phyloP scores from a whole-genome alignment of 371 early-diverging fungal species.

The Batrachochytrium dendrobatidis region DNA sequence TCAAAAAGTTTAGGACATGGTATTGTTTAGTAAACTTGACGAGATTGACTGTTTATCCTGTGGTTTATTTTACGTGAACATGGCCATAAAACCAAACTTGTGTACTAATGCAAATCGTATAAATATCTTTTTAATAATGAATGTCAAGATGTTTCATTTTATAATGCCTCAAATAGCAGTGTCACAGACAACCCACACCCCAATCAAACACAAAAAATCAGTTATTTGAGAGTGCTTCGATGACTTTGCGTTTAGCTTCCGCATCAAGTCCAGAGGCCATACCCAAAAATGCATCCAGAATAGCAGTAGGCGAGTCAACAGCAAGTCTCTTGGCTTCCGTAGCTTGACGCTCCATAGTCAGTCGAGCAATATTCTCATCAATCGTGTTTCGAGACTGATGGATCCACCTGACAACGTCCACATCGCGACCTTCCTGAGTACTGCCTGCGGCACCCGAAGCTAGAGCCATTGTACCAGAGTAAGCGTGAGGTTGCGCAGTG shows the following conservation, averaged over 20 bases:
- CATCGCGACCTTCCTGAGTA: conserved; percentile 14
- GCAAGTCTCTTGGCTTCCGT: conserved; percentile 1
- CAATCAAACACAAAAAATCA: neutral
- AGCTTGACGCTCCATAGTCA: neutral
- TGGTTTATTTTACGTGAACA: too few species aligned
- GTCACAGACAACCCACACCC: too few species aligned
- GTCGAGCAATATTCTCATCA: conserved; percentile 21
- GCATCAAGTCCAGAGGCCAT: neutral
- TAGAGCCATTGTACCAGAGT: neutral
- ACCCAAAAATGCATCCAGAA: neutral
- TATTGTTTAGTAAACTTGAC: too few species aligned
- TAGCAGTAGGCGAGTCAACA: neutral
- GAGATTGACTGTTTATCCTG: too few species aligned
- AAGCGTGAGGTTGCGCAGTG: neutral
- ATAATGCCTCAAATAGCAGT: too few species aligned
- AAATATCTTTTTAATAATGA: too few species aligned
- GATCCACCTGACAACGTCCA: conserved; percentile 40
- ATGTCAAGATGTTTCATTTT: too few species aligned
- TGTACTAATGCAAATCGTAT: too few species aligned
- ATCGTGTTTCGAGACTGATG: conserved; percentile 18
- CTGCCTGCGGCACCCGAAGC: neutral
- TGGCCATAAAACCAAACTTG: too few species aligned
- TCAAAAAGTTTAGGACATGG: too few species aligned
- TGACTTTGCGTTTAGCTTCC: neutral
- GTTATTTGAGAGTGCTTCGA: neutral